A percentile compares a stretch with the other conserved stretches of the same genome.
Evolutionary conservation across 225 moss, liverwort and hornwort species (phyloP).

Genomic region (Polytrichum formosum): DNA sequence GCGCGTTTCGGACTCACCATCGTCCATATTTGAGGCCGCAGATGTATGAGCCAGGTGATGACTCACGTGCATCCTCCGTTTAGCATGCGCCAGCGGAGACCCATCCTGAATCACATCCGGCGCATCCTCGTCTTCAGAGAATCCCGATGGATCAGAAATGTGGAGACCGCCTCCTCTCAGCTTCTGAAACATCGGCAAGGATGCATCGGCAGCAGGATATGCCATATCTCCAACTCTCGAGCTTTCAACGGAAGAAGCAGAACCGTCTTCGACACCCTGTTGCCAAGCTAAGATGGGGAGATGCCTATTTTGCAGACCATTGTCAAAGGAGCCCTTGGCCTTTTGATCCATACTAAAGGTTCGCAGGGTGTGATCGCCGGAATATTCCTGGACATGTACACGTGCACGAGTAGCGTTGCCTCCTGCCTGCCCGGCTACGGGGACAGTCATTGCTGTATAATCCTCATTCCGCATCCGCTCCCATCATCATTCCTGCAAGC

Average conservation of each 20-base stretch:
- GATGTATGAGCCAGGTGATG: conserved; percentile 44
- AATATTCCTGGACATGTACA: conserved; percentile 26
- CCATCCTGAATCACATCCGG: conserved; percentile 58
- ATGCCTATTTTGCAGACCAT: conserved; percentile 51
- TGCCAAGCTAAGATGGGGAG: conserved; percentile 55
- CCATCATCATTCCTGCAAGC: conserved; percentile 4
- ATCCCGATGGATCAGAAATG: conserved; percentile 38
- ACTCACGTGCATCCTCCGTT: conserved; percentile 47
- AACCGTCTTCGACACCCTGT: conserved; percentile 61
- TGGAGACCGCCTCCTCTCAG: conserved; percentile 48
- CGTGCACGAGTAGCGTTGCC: conserved; percentile 24
- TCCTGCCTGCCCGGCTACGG: conserved; percentile 37
- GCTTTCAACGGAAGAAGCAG: conserved; percentile 70
- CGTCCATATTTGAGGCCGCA: conserved; percentile 40
- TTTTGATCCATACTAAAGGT: conserved; percentile 61
- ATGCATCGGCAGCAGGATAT: conserved; percentile 43
- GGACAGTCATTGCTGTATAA: conserved; percentile 27
- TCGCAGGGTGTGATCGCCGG: conserved; percentile 48
- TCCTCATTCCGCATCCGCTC: conserved; percentile 7
- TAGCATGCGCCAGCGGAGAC: conserved; percentile 45
- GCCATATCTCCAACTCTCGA: conserved; percentile 42
- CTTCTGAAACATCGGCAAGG: conserved; percentile 47
- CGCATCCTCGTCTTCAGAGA: conserved; percentile 73
- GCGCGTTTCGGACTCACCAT: conserved; percentile 57
- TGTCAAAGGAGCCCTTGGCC: conserved; percentile 49